Evolutionary conservation across 2,329 filamentous ascomycete genomes (phyloP).

Genomic region (Cylindrodendrum hubeiense): DNA sequence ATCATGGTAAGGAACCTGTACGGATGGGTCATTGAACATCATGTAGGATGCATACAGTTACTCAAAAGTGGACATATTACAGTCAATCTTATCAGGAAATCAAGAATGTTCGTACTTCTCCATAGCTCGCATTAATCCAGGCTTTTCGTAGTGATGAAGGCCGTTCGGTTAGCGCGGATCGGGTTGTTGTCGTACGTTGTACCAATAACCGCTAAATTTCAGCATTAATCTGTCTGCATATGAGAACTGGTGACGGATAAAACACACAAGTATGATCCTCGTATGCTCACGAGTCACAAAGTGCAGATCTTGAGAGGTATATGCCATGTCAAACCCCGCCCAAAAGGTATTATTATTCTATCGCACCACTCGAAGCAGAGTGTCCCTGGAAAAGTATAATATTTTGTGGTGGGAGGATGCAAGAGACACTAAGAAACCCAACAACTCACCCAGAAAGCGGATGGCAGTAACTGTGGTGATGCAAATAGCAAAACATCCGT

Average conservation of each 20-base stretch:
- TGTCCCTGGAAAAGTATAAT: not conserved
- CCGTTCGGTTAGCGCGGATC: not conserved
- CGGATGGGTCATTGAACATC: conserved; percentile 13
- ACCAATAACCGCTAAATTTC: not conserved
- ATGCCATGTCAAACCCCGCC: conserved; percentile 3
- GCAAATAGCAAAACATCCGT: too few relatives aligned
- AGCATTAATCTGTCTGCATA: not conserved
- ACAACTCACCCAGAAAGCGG: too few relatives aligned
- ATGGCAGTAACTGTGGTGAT: too few relatives aligned
- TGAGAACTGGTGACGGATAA: conserved; percentile 3
- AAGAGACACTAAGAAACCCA: too few relatives aligned
- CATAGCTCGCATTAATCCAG: conserved; percentile 1
- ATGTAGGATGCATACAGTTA: conserved; percentile 2
- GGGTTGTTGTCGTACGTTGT: not conserved
- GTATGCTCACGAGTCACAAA: conserved; percentile 7
- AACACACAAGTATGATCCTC: conserved; percentile 8
- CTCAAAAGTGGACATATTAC: not conserved
- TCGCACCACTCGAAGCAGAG: not conserved
- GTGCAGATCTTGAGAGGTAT: conserved; percentile 4
- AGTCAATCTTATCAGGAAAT: conserved; percentile 17
- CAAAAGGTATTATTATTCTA: conserved; percentile 7
- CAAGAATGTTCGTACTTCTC: conserved; percentile 9
- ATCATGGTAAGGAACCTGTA: conserved; percentile 4
- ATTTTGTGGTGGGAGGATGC: too few relatives aligned
- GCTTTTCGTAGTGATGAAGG: not conserved